These are phyloP conservation scores for Leccinum boreale DNA, from an alignment of 768 basidiomycete species.

Conservation along the genomic window DNA sequence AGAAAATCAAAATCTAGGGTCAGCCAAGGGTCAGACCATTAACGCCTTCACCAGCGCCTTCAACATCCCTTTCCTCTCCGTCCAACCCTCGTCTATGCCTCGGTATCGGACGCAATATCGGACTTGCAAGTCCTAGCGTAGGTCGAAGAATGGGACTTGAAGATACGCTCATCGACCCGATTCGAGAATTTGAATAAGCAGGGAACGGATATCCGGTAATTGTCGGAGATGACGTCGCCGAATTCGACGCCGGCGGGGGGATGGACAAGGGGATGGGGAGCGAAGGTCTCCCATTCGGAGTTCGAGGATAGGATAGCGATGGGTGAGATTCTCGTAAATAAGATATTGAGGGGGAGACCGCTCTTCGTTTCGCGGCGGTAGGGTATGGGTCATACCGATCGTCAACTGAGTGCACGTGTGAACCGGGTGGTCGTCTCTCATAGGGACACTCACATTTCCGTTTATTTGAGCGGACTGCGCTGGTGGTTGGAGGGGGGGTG, in stretches of 20 bases:
- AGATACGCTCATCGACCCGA: conserved; percentile 50
- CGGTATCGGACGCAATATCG: conserved; percentile 67
- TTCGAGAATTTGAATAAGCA: conserved; percentile 34
- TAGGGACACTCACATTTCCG: conserved; percentile 57
- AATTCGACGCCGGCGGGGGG: conserved; percentile 54
- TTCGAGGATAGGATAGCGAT: conserved; percentile 42
- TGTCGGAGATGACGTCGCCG: conserved; percentile 72
- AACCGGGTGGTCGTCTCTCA: conserved; percentile 2
- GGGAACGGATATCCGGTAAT: conserved; percentile 50
- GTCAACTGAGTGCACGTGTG: conserved; percentile 49
- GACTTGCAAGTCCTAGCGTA: conserved; percentile 70
- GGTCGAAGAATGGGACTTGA: conserved; percentile 76
- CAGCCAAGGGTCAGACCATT: conserved; percentile 49
- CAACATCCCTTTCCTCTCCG: conserved; percentile 67
- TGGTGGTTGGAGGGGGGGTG: conserved; percentile 77
- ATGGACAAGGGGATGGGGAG: conserved; percentile 66
- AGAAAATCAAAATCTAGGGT: background rate
- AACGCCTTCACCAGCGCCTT: conserved; percentile 78
- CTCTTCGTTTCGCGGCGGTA: conserved; percentile 71
- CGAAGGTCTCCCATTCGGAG: conserved; percentile 56
- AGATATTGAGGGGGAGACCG: conserved; percentile 76
- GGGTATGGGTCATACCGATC: conserved; percentile 87
- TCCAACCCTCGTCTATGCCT: conserved; percentile 49
- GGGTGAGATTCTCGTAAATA: conserved; percentile 61
- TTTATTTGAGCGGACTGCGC: conserved; percentile 75